Base-by-base conservation (phyloP, 192 early-diverging fungal genomes). In the Diversispora eburnea region DNA sequence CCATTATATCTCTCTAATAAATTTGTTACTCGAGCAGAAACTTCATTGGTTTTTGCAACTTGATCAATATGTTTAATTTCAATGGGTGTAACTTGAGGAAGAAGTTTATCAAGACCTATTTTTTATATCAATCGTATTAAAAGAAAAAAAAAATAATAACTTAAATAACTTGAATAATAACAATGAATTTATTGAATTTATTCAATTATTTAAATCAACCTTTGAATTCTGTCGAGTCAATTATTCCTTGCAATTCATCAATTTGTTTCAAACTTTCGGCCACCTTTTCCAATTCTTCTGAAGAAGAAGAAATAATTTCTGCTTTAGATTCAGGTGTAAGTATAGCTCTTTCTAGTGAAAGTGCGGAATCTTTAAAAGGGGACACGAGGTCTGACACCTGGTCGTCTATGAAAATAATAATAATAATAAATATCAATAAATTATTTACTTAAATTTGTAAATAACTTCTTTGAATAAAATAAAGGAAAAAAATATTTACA, bases 1-100 rank as follows among this genome's bases (percentile, higher is more conserved):
- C 73, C 62, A 70, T 81, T 83, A 67, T 83, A 83, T 56, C 63
- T 71, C n/a, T 81, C 76, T 76, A 83, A 73, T n/a, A 81, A 55
- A n/a, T 51, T 45, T 22, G 79, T 77, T 57, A 81, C 45, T 8
- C 72, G 52, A 3, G 71, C 46, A 22, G 82, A 81, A 6, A 66
- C 46, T 61, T 81, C 70, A 49, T 70, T 66, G 10, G 75, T 19
- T 66, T 72, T 46, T 5, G 54, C 67, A 22, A 48, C 46, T 73
- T 83, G 82, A 15, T 81, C 73, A 5, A 54, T 19, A 58, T 81
- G 79, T 39, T 45, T 45, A n/a, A 76, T 56, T 55, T 81, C 77
- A 20, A 83, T 60, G 22, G 75, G 77, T 20, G 76, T 48, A 43
- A 83, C 52, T 39, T 79, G 20, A 25, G 73, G 63, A 59, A 70